These are phyloP conservation scores for Cucumis hystrix DNA, from an alignment of 306 rosid genomes.

Conservation along the genomic window DNA sequence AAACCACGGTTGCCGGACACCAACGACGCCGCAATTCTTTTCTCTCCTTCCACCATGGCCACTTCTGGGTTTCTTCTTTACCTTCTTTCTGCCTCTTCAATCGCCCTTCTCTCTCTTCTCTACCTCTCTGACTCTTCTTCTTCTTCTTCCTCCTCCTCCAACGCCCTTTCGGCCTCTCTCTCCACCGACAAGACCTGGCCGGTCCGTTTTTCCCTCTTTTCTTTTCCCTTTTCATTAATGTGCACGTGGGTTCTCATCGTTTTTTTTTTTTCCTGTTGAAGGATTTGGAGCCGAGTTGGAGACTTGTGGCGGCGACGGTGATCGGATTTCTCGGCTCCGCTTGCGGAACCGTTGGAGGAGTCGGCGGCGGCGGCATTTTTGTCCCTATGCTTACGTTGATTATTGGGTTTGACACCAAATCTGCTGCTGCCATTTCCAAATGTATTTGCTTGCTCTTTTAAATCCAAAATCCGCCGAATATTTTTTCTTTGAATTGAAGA, in stretches of 20 bases:
- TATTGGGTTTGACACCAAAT: constrained; percentile 81
- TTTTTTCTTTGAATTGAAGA: not conserved
- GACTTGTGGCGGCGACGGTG: constrained; percentile 49
- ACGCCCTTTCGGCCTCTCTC: not conserved
- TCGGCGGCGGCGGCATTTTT: constrained; percentile 94
- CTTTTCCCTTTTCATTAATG: not conserved
- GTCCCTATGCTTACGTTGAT: constrained; percentile 89
- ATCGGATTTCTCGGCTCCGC: constrained; percentile 88
- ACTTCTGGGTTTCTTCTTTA: constrained; percentile 37
- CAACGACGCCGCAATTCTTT: not conserved
- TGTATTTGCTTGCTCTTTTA: constrained; percentile 20
- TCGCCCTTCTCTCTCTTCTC: constrained; percentile 33
- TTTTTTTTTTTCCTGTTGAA: not conserved
- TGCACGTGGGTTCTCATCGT: too few relatives aligned
- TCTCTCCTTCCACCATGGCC: constrained; percentile 17
- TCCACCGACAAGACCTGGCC: constrained; percentile 46
- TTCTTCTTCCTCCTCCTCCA: not conserved
- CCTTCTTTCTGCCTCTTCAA: constrained; percentile 45
- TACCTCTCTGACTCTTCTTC: constrained; percentile 22
- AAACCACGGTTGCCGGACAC: not conserved
- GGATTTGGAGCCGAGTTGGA: constrained; percentile 66
- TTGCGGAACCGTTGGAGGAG: constrained; percentile 91
- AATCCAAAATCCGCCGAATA: not conserved
- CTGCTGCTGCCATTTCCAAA: constrained; percentile 93
- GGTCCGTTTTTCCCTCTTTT: constrained; percentile 16